Evolutionary conservation across 768 basidiomycete species (phyloP).

Genomic region (Omphalotus guepiniiformis): DNA sequence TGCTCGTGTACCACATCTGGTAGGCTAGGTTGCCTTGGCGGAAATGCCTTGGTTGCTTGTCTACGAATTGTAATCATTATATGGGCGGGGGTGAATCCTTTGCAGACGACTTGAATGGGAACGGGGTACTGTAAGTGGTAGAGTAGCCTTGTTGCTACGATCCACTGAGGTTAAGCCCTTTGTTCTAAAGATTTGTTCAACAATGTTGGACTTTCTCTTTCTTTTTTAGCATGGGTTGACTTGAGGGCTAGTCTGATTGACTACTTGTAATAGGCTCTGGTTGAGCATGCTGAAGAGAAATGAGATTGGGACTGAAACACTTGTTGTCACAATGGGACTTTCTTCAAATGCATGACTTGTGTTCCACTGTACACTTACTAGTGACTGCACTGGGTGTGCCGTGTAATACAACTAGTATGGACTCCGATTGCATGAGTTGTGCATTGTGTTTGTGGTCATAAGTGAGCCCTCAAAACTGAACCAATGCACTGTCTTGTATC

Average conservation of each 20-base stretch:
- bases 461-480: constrained; percentile 1
- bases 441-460: too few species aligned
- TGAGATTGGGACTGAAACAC: constrained; percentile 10
- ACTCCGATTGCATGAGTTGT: too few species aligned
- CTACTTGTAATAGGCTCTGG: too few species aligned
- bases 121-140: constrained; percentile 74
- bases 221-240: constrained; percentile 20
- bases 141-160: constrained; percentile 78
- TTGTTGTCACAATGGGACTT: too few species aligned
- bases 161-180: constrained; percentile 74
- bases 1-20: constrained; percentile 67
- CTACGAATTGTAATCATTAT: constrained; percentile 59
- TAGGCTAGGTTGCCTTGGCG: constrained; percentile 41
- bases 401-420: too few species aligned
- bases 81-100: constrained; percentile 72
- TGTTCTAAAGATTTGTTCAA: constrained; percentile 68
- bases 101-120: constrained; percentile 76
- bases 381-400: too few species aligned
- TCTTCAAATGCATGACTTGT: too few species aligned
- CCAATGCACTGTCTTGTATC: constrained; percentile 18
- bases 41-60: constrained; percentile 53
- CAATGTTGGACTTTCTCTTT: constrained; percentile 42
- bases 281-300: neutral
- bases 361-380: too few species aligned
- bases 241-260: constrained; percentile 41